Evolutionary conservation across 2,329 filamentous ascomycete genomes (phyloP), one percentile per base, ranked within the genome.

Genomic region (Chaetoscypha palmicola): DNA sequence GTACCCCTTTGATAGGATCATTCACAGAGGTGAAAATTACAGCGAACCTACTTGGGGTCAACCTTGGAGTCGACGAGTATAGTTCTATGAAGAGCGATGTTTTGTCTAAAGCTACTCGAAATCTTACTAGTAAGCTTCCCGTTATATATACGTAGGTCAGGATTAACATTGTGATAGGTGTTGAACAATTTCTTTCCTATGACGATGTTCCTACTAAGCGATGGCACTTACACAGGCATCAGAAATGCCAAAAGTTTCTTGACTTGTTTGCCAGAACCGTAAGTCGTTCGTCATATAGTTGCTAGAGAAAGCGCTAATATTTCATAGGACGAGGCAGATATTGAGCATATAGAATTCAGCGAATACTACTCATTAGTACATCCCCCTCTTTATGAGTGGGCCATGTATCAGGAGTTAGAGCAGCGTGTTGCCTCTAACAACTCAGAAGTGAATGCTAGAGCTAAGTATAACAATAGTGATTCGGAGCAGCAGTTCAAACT

Each of bases 21-120:
- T 80, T 80, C 52, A 68, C 71, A 1, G 75, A 81, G 49, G 65
- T 83, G 7, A 76, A 79, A 40, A 68, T 68, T 12, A 76, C 82
- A 45, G 76, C 77, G 1, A 64, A 63, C 1, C 70, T 81, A 12
- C 57, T 84, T 2, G 70, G 72, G 1, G 61, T 80, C 17, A 66
- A 69, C 35, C 62, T 84, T 1, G 77, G 75, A 2, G 59, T 72
- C 16, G 69, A 77, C 37, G 71, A 76, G 32, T 70, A 71, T 45
- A 66, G 67, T 2, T 58, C 65, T 14, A 67, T 64, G 45, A 41
- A 39, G 7, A 24, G 68, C 2, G 70, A 70, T 28, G 65, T 65
- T n/a, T 62, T 72, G 24, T 68, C 65, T 39, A 54, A 56, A 3
- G 58, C 70, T 24, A 58, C 58, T 5, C 63, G 63, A 24, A 66